Base-by-base conservation (phyloP, 768 basidiomycete genomes). In the Porpolomopsis calyptriformis region DNA sequence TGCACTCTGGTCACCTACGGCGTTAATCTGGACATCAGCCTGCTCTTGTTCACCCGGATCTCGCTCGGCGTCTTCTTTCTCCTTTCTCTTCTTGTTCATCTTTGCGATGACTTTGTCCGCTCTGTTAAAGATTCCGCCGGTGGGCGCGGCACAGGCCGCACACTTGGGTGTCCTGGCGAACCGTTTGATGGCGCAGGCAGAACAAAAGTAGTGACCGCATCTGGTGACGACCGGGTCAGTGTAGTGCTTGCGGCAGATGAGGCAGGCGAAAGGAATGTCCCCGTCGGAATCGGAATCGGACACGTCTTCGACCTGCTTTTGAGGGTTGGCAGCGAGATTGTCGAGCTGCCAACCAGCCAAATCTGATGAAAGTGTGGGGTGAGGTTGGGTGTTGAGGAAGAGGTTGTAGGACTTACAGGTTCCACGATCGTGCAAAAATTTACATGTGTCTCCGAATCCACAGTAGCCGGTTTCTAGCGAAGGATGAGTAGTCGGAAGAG, bases 321-420 rank as follows among this genome's bases (percentile, higher is more conserved):
- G 70, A n/a, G 82, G 70, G 57, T 74, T 82, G 55, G 82, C 88
- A 22, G 89, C 86, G 45, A 92, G 69, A 63, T 92, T 88, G 70
- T 99, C 96, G 46, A 99, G 73, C 66, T 99, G 94, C 96, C 96
- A 99, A 35, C 96, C 96, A 4, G 85, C 83, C n/a, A 98, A 77
- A 67, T 99, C 87, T 91, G 52, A 48, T 47, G 26, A 34, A 24
- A 43, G 18, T 42, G 48, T 29, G 53, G 42, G 54, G 49, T 23
- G 52, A 36, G 24, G 52, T 34, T 27, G 29, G 44, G 44, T 37
- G 40, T 35, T 46, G 16, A 35, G 27, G 45, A 45, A 35, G 20
- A 51, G 29, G 19, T 25, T 46, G 43, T 38, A 39, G 36, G 22
- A 79, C 85, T 61, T 57, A 88, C 87, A 91, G 27, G 88, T 91